Conservation (phyloP, 352 stramenopile species). For the Globisporangium radiosum region DNA sequence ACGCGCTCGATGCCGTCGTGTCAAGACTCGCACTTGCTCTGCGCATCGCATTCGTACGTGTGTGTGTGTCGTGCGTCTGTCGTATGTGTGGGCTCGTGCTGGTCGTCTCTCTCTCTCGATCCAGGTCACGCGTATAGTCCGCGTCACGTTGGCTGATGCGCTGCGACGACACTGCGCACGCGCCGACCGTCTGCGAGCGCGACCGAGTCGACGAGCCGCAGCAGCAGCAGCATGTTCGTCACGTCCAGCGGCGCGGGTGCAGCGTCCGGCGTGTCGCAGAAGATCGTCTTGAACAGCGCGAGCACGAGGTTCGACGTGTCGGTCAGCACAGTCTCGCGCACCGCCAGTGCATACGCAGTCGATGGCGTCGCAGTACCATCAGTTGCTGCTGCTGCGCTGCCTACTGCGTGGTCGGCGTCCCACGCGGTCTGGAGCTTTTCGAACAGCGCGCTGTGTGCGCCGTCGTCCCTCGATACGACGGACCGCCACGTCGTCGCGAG, state of each 20-base stretch:
- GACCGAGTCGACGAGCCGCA: constrained; percentile 44
- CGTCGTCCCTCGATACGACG: not conserved
- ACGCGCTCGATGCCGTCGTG: too few species aligned
- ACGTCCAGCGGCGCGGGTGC: constrained; percentile 21
- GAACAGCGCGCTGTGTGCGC: constrained; percentile 14
- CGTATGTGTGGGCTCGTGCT: too few species aligned
- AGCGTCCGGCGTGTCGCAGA: constrained; percentile 21
- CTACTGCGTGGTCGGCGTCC: not conserved
- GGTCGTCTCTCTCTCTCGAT: not conserved
- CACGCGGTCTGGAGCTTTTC: constrained; percentile 21
- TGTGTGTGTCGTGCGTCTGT: too few species aligned
- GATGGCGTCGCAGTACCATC: not conserved
- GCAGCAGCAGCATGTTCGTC: constrained; percentile 30
- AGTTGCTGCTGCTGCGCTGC: not conserved
- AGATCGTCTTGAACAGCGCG: constrained; percentile 41
- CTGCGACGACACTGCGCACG: constrained; percentile 8
- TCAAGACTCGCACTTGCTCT: too few species aligned
- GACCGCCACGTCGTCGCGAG: not conserved
- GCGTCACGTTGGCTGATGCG: not conserved
- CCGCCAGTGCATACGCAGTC: constrained; percentile 8
- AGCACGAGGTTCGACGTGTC: constrained; percentile 52
- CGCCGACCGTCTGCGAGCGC: constrained; percentile 18
- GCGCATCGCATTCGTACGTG: too few species aligned
- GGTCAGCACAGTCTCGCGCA: constrained; percentile 38
- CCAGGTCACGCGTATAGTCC: too few species aligned